Evolutionary conservation across 345 rosid genomes (phyloP), one percentile per base, ranked within the genome.

Genomic region (Clarkia xantiana): DNA sequence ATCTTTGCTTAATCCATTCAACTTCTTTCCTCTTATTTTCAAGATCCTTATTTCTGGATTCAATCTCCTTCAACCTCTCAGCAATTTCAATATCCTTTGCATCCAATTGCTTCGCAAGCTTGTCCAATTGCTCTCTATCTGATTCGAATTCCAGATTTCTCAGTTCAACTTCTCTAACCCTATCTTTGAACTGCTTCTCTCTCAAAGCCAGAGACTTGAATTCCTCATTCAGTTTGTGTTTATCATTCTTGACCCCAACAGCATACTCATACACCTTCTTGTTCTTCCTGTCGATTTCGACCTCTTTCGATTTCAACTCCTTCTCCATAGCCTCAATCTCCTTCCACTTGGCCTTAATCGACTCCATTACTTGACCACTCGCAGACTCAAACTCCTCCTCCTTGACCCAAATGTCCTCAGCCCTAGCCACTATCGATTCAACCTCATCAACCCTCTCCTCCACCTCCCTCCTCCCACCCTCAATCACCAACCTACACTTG

Each of bases 1-100:
- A 25, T 10, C 47, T 42, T 34, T 50, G 44, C 57, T 65, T 69
- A 62, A 53, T 70, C 55, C 39, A n/a, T n/a, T 66, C 45, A 4
- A 62, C 43, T 20, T 64, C 9, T 56, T 46, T 67, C 52, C 14
- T 51, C 44, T 29, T 15, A 16, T 55, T 44, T 14, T 46, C 59
- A 18, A 55, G 14, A 10, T 25, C 56, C 42, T 25, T 53, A 54
- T 61, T 67, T 15, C 63, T 59, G 14, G 64, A 49, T 29, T 45
- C 55, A 23, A 67, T 60, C 62, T 63, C 61, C 13, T 56, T 42
- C 2, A 14, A n/a, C 36, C 11, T 14, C 1, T 43, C 51, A 47
- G 48, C 48, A 36, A 61, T 15, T 44, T 39, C 49, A 61, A 51
- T 60, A 47, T 60, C 62, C 49, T 63, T 69, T 54, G 44, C 39